Evolutionary conservation across 2,329 filamentous ascomycete genomes (phyloP), one percentile per base, ranked within the genome.

Genomic region (Aspergillus udagawae): DNA sequence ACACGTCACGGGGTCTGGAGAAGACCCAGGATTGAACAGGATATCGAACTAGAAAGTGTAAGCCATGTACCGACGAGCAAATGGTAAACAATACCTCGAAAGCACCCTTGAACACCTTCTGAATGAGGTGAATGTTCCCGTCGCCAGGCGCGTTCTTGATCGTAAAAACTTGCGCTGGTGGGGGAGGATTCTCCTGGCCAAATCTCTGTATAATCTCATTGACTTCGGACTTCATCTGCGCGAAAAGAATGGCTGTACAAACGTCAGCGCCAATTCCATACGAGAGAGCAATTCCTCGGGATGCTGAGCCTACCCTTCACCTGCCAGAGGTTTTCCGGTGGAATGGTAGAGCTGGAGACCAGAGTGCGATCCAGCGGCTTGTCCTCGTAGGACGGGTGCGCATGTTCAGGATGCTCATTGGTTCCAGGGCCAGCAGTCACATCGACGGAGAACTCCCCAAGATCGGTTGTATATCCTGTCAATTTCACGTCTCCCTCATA

Each of bases 71-170:
- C 6, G 10, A 8, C 20, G 6, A 25, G 10, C 3, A 29, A 1
- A 9, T 5, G 4, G 35, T 9, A n/a, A 23, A 14, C 51, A 56
- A 60, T 67, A 81, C 79, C 75, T 88, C 91, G 68, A 97, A 99
- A 1, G 87, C 74, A 1, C 94, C 93, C 66, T 92, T 84, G 66
- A 96, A 97, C 2, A 92, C 85, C 76, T 96, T 97, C 75, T 99
- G 91, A 17, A 97, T 82, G 44, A 96, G 77, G 62, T 99, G 93
- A 14, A 91, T 77, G 68, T 97, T 97, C 29, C 92, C 93, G 28
- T 71, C 62, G 6, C 70, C 72, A 21, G 70, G 71, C 12, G 75
- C 74, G 71, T 96, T 88, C 48, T 80, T 75, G 54, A 97, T 81
- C 6, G 90, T 90, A 73, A 95, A 97, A 0, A 92, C 82, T 71